Conservation (phyloP, 2,329 filamentous ascomycete genomes). For the Metarhizium rileyi region DNA sequence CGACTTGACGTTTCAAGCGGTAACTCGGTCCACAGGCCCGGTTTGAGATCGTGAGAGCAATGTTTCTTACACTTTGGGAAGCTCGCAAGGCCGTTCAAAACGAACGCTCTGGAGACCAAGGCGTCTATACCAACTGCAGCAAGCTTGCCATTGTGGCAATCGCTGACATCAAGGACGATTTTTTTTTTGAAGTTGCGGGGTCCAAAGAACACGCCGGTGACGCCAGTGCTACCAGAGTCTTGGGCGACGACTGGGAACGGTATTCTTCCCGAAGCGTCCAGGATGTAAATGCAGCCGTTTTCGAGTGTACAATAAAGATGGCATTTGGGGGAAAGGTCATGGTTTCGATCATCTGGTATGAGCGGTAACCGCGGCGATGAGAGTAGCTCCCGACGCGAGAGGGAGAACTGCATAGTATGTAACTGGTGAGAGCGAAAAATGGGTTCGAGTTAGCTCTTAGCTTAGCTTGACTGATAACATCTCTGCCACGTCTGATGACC, state of each 20-base stretch:
- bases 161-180: slow-evolving; percentile 9
- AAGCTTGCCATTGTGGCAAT: neutral
- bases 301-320: slow-evolving; percentile 12
- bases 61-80: slow-evolving; percentile 8
- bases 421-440: too few species aligned
- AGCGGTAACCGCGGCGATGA: neutral
- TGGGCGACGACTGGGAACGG: slow-evolving; percentile 6
- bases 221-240: slow-evolving; percentile 6
- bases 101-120: slow-evolving; percentile 5
- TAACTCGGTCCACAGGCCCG: slow-evolving; percentile 10
- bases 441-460: too few species aligned
- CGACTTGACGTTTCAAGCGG: slow-evolving; percentile 9
- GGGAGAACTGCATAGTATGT: neutral
- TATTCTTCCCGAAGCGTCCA: slow-evolving; percentile 5
- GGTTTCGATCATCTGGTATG: slow-evolving; percentile 13
- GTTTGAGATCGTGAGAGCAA: slow-evolving; percentile 13
- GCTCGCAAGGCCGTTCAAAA: slow-evolving; percentile 15
- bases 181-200: slow-evolving; percentile 5
- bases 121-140: slow-evolving; percentile 6
- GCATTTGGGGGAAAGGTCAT: slow-evolving; percentile 11
- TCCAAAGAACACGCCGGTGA: slow-evolving; percentile 11
- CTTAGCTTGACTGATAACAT: too few species aligned
- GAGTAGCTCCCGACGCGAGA: neutral
- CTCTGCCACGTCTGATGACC: too few species aligned
- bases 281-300: slow-evolving; percentile 8